phyloP scores from a whole-genome alignment of 169 alveolate species.

The Plasmodium gaboni region DNA sequence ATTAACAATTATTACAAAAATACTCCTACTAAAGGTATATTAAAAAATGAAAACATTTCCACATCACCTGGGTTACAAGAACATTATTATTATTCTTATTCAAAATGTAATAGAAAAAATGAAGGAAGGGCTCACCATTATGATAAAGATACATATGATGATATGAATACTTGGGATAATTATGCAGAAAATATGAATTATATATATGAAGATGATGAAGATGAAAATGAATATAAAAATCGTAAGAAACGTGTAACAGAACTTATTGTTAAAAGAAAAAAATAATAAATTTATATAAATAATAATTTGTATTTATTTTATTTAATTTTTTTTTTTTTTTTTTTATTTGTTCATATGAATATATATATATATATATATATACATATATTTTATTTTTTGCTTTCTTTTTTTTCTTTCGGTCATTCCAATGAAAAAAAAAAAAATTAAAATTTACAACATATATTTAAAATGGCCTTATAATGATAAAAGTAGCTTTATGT shows the following conservation, averaged over 20 bases:
- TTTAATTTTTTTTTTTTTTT: neutral
- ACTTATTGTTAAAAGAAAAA: conserved; percentile 44
- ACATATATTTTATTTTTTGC: too few relatives aligned
- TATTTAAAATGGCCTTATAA: too few relatives aligned
- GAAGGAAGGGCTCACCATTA: neutral
- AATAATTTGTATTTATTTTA: conserved; percentile 12
- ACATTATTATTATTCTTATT: conserved; percentile 68
- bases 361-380: too few relatives aligned
- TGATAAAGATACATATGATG: neutral
- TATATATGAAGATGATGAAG: conserved; percentile 34
- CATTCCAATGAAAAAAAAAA: too few relatives aligned
- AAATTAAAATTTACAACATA: too few relatives aligned
- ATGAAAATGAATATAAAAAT: neutral
- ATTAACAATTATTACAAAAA: conserved; percentile 17
- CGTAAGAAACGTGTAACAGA: conserved; percentile 29
- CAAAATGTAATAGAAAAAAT: conserved; percentile 15
- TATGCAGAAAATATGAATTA: conserved; percentile 43
- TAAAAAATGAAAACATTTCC: conserved; percentile 11
- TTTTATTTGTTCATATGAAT: neutral
- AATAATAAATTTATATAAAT: conserved; percentile 3
- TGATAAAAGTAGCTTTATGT: too few relatives aligned
- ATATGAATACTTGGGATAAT: neutral
- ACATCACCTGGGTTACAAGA: conserved; percentile 14
- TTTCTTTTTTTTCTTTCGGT: too few relatives aligned
- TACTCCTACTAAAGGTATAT: neutral